Conservation (phyloP, 495 filamentous ascomycete species). For the Aspergillus sclerotioniger region DNA sequence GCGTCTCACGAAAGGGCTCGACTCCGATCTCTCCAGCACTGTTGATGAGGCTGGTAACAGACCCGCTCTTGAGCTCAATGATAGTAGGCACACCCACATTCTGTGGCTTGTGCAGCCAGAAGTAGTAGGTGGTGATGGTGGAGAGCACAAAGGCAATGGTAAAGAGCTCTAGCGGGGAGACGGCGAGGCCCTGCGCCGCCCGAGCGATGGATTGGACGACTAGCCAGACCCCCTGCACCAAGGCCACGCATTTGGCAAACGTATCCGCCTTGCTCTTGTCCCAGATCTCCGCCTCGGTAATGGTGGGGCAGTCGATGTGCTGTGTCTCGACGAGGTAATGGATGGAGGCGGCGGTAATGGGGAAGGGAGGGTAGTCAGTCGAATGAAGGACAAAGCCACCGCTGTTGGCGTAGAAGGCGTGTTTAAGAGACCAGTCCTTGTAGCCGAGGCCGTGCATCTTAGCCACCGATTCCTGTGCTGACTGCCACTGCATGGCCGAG, state of each 20-base stretch:
- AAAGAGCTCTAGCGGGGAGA: conserved; percentile 8
- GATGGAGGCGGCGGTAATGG: conserved; percentile 1
- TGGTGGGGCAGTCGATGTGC: conserved; percentile 5
- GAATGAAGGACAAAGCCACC: conserved; percentile 5
- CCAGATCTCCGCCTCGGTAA: conserved; percentile 6
- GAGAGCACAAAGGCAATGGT: conserved; percentile 9
- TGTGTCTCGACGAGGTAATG: conserved; percentile 7
- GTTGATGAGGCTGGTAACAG: background rate
- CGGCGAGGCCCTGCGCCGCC: conserved; percentile 1
- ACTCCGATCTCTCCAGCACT: background rate
- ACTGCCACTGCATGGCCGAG: conserved; percentile 8
- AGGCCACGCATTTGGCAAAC: conserved; percentile 7
- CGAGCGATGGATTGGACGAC: conserved; percentile 6
- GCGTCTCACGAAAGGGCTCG: background rate
- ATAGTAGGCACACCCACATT: conserved; percentile 6
- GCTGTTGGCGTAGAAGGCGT: conserved; percentile 8
- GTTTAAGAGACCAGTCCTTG: conserved; percentile 9
- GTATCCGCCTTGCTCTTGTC: conserved; percentile 8
- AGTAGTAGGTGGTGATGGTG: conserved; percentile 4
- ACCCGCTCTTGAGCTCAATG: conserved; percentile 1
- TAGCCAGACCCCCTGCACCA: conserved; percentile 11
- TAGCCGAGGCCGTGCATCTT: conserved; percentile 8
- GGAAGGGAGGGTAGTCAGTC: conserved; percentile 10
- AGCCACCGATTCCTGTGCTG: background rate
- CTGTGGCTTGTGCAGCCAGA: conserved; percentile 14